Evolutionary conservation across 495 filamentous ascomycete genomes (phyloP), one percentile per base, ranked within the genome.

Genomic region (Hypoxylon cercidicola): DNA sequence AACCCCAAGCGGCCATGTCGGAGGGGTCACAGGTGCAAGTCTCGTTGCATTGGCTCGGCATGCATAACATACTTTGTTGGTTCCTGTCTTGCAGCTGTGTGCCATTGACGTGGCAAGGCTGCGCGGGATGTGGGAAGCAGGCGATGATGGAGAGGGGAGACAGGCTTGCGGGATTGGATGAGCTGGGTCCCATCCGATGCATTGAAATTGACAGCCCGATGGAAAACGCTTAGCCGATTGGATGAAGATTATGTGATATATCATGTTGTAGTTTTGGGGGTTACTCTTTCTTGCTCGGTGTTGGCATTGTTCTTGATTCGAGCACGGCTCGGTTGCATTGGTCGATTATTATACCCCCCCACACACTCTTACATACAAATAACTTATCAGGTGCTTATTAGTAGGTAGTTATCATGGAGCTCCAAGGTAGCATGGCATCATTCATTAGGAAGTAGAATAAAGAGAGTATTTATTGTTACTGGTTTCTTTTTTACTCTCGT

Each of bases 71-170:
- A 52, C 23, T 19, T 6, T 47, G 51, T 51, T 41, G 45, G 25
- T 47, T 48, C 30, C n/a, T 32, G 28, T 53, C 43, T 66, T 48
- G 34, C 13, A 40, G 16, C 52, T 51, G 52, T 64, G 55, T 57
- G 48, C 28, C 19, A 66, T 52, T 69, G 66, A 69, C 66, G 61
- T 69, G 66, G 66, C 55, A 61, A 64, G 66, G 61, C 55, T 65
- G 61, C 61, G 46, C 23, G 48, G 54, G 50, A 41, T 44, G 35
- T 47, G 13, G 50, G 11, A 49, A 32, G 40, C 28, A 68, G 55
- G 41, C 55, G 45, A 51, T 53, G 16, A 43, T 18, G 21, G 20
- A 20, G 35, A 61, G n/a, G n/a, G n/a, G n/a, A n/a, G n/a, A n/a
- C n/a, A n/a, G n/a, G n/a, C n/a, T 51, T 49, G 43, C 3, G 60